Base-by-base conservation (phyloP, 2,329 filamentous ascomycete species). In the Xylariaceae sp. region DNA sequence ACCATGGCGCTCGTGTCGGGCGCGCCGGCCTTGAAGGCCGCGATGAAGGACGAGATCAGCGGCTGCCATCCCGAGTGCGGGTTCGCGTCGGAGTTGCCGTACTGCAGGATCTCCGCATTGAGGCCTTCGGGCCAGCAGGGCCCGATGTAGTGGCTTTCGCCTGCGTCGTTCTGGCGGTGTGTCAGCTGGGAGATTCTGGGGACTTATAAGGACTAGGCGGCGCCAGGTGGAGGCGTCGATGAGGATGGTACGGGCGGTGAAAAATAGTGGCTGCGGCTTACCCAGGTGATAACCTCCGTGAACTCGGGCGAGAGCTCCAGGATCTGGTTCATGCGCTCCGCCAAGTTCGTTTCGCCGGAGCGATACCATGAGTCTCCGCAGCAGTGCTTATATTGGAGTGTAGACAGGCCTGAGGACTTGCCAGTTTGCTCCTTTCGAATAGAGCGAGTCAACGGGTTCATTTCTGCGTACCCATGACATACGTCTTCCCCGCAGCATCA, bases 121-220 rank as follows among this genome's bases (percentile, higher is more conserved):
- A 66, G 55, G 23, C 62, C 65, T 47, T 73, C 70, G 6, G 63
- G 50, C 65, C 67, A 71, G 27, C 66, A 61, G 13, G 64, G 63
- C 23, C 71, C 71, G 32, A 73, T 66, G 58, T 74, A 73, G 57
- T 74, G 72, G 51, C 64, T 67, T 49, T 73, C 70, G 13, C 68
- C 67, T 2, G 67, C 71, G 46, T 72, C 69, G 49, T 73, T 72
- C 68, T 58, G 27, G 20, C 13, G 7, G 32, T 16, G 21, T 11
- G 30, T 65, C 29, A 53, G 44, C 24, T 18, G 35, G 15, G 13
- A 33, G 39, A 39, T 21, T 16, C 13, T 30, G 9, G 6, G 26
- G 29, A 21, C 20, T 44, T 32, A 21, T 16, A 15, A 27, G n/a
- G 26, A 6, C n/a, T 15, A 21, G n/a, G 10, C n/a, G 21, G 13